phyloP scores from a whole-genome alignment of 2,329 filamentous ascomycete genomes.

The Monosporascus ibericus region DNA sequence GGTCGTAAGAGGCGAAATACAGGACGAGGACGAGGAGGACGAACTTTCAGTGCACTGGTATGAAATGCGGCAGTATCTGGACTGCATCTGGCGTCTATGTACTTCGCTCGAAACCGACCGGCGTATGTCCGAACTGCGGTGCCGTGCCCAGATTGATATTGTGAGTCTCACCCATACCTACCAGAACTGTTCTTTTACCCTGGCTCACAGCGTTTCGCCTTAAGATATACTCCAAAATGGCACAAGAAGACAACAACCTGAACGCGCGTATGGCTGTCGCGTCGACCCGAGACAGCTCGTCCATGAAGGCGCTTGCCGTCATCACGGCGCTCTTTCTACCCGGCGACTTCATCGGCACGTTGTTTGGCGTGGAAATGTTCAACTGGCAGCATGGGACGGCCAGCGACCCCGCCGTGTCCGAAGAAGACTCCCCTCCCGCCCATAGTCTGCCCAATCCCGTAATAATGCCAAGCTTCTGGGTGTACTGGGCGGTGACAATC shows the following conservation, averaged over 20 bases:
- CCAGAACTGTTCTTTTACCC: not conserved
- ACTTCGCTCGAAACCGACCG: conserved; percentile 39
- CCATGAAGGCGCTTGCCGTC: conserved; percentile 42
- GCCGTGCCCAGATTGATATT: conserved; percentile 41
- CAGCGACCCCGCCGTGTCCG: conserved; percentile 23
- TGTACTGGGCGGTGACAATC: conserved; percentile 39
- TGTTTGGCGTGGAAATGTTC: conserved; percentile 43
- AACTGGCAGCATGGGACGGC: conserved; percentile 30
- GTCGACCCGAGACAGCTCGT: conserved; percentile 58
- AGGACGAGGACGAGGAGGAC: conserved; percentile 16
- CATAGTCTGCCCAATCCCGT: conserved; percentile 22
- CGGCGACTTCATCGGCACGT: conserved; percentile 38
- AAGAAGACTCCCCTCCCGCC: conserved; percentile 25
- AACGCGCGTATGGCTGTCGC: conserved; percentile 62
- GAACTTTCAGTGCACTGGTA: conserved; percentile 36
- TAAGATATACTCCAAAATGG: conserved; percentile 44
- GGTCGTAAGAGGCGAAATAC: conserved; percentile 5
- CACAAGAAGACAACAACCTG: conserved; percentile 42
- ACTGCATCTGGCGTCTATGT: conserved; percentile 36
- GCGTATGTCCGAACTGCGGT: conserved; percentile 39
- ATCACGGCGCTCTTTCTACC: conserved; percentile 43
- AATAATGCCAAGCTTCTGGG: conserved; percentile 37
- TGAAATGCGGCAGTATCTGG: conserved; percentile 40
- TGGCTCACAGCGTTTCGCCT: not conserved
- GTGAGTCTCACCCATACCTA: conserved; percentile 18